Base-by-base conservation (phyloP, 805 yeast species). In the Barnettozyma salicaria region DNA sequence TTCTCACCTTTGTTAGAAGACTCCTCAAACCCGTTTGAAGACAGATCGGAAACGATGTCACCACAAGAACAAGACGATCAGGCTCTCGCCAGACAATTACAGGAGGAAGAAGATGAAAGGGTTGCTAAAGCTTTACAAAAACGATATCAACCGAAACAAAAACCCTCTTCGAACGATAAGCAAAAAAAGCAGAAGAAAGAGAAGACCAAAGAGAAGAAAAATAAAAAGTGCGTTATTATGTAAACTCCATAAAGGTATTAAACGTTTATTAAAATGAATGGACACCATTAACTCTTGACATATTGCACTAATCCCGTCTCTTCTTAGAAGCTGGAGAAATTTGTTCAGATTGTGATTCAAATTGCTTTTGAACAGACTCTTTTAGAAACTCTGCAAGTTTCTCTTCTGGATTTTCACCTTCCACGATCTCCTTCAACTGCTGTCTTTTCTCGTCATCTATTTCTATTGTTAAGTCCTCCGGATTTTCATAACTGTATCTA, bases 391-490 rank as follows among this genome's bases (percentile, higher is more conserved):
- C 76, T 51, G 81, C 76, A 30, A 89, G 64, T 20, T 77, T 82
- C 44, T 76, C 85, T 55, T 88, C 95, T 4, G 90, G 86, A 51
- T 86, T 80, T 5, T 80, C 94, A 39, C 94, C 78, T 44, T 76
- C 70, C 44, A 88, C 71, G 18, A 90, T 86, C 27, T 70, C 74
- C 51, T 82, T 84, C 18, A 90, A 64, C 52, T 72, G 67, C 47
- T 66, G 64, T 47, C 92, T 70, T 50, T 81, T 76, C 36, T 70
- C 80, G 22, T 68, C 67, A 35, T 66, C 65, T 14, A 71, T 67
- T 22, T 68, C 76, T 9, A 64, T 65, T 17, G 63, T 68, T 5
- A 56, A 43, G 19, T 65, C 71, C 12, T 50, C 55, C 7, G 65
- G 73, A 26, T 61, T 64, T 32, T 78, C 75, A 55, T 79, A 57